These are phyloP conservation scores for Penicillium coffeae DNA, from an alignment of 495 filamentous ascomycete species.

Conservation along the genomic window DNA sequence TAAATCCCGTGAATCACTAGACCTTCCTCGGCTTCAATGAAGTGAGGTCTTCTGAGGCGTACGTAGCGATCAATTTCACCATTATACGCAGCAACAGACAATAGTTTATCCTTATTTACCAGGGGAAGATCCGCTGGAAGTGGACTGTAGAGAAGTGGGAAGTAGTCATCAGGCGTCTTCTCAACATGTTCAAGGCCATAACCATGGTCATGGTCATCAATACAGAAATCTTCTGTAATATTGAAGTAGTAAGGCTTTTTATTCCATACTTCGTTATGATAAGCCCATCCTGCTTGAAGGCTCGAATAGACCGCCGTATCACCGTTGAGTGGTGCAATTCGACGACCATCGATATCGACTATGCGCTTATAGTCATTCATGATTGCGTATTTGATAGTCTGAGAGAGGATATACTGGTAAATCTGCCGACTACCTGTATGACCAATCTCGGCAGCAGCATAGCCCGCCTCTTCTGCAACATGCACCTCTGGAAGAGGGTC, in stretches of 20 bases:
- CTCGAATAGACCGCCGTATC: conserved; percentile 23
- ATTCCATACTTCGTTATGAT: conserved; percentile 1
- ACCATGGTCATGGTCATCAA: conserved; percentile 9
- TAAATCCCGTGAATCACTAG: conserved; percentile 9
- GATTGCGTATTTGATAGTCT: conserved; percentile 16
- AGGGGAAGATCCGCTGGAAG: conserved; percentile 6
- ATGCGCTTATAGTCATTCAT: conserved; percentile 28
- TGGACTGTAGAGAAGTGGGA: conserved; percentile 4
- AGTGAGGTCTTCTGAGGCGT: conserved; percentile 7
- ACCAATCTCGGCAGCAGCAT: conserved; percentile 6
- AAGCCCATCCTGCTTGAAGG: conserved; percentile 4
- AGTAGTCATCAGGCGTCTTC: conserved; percentile 2
- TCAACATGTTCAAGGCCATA: conserved; percentile 3
- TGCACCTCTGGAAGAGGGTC: conserved; percentile 26
- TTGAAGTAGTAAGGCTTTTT: conserved; percentile 7
- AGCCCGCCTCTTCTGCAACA: conserved; percentile 28
- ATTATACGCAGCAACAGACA: conserved; percentile 6
- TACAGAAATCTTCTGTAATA: conserved; percentile 11
- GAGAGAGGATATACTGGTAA: conserved; percentile 21
- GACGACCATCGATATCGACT: conserved; percentile 12
- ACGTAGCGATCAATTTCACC: conserved; percentile 7
- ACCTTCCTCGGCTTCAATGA: conserved; percentile 7
- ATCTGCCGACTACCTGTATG: conserved; percentile 16
- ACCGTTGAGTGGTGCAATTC: conserved; percentile 17
- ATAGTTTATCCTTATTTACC: conserved; percentile 8